phyloP scores from a whole-genome alignment of 2,329 filamentous ascomycete genomes.

The Fusarium clavum region DNA sequence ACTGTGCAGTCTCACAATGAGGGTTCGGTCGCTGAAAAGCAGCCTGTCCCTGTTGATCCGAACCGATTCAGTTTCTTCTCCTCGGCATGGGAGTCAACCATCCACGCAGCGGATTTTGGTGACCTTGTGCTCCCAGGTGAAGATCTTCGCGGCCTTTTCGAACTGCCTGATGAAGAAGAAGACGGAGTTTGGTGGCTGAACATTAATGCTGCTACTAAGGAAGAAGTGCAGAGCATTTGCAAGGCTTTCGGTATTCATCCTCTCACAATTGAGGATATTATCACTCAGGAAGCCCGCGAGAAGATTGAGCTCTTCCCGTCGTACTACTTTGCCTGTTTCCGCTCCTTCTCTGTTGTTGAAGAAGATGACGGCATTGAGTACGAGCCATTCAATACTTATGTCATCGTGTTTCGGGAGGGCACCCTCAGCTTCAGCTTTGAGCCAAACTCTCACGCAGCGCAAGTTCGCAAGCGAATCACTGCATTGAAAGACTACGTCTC shows the following conservation, averaged over 20 bases:
- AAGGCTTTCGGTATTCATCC: constrained; percentile 96
- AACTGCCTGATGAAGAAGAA: constrained; percentile 68
- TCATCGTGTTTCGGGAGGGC: constrained; percentile 95
- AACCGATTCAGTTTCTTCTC: constrained; percentile 98
- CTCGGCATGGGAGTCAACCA: constrained; percentile 91
- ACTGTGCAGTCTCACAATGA: constrained; percentile 44
- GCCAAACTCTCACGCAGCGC: constrained; percentile 85
- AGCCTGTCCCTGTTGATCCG: constrained; percentile 63
- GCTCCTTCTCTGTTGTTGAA: constrained; percentile 85
- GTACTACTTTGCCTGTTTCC: constrained; percentile 98
- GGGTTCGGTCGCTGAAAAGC: constrained; percentile 52
- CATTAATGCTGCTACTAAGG: constrained; percentile 87
- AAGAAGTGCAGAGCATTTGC: constrained; percentile 88
- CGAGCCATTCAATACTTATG: constrained; percentile 96
- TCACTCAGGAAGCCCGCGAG: constrained; percentile 93
- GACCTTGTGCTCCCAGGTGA: constrained; percentile 91
- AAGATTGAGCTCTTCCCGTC: constrained; percentile 98
- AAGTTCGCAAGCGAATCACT: constrained; percentile 91
- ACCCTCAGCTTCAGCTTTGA: constrained; percentile 95
- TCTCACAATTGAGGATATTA: constrained; percentile 95
- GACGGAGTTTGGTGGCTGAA: constrained; percentile 99
- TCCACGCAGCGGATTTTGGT: constrained; percentile 89
- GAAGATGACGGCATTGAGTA: constrained; percentile 85
- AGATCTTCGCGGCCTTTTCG: constrained; percentile 87
- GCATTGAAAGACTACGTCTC: constrained; percentile 95